These are phyloP conservation scores for Ulota crispa DNA, from an alignment of 225 moss, liverwort and hornwort species.

Conservation along the genomic window DNA sequence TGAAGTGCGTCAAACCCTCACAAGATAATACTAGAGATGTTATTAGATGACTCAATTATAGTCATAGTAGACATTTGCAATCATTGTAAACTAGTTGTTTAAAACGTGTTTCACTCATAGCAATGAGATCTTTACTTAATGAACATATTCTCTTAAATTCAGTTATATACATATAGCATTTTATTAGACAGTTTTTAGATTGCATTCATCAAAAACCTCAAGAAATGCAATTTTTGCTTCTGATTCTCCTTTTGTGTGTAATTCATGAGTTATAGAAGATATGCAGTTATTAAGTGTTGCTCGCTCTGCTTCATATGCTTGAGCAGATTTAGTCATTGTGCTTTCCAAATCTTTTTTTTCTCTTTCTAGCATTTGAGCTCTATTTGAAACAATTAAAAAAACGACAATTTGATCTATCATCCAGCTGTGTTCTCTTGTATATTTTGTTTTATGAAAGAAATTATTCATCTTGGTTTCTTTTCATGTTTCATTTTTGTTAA, in stretches of 20 bases:
- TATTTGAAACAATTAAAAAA: not conserved
- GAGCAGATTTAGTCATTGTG: constrained; percentile 43
- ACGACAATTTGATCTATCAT: not conserved
- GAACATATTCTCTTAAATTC: not conserved
- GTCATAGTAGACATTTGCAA: too few relatives aligned
- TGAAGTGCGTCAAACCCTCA: too few relatives aligned
- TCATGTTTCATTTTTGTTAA: not conserved
- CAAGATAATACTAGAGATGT: too few relatives aligned
- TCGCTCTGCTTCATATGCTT: constrained; percentile 69
- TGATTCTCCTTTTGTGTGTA: constrained; percentile 44
- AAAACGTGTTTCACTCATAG: too few relatives aligned
- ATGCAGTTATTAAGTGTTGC: constrained; percentile 48
- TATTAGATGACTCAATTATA: too few relatives aligned
- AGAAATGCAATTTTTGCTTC: constrained; percentile 57
- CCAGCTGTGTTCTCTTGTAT: rapidly evolving
- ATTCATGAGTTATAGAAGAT: constrained; percentile 47
- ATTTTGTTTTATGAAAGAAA: not conserved
- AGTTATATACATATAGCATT: not conserved
- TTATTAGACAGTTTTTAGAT: rapidly evolving
- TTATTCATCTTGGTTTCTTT: not conserved
- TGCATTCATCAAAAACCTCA: constrained; percentile 44
- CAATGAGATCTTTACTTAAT: not conserved
- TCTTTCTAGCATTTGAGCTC: constrained; percentile 76
- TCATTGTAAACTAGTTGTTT: too few relatives aligned
- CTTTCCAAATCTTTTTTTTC: constrained; percentile 88